These are phyloP conservation scores for Isatis tinctoria DNA, from an alignment of 345 rosid species.

Conservation along the genomic window DNA sequence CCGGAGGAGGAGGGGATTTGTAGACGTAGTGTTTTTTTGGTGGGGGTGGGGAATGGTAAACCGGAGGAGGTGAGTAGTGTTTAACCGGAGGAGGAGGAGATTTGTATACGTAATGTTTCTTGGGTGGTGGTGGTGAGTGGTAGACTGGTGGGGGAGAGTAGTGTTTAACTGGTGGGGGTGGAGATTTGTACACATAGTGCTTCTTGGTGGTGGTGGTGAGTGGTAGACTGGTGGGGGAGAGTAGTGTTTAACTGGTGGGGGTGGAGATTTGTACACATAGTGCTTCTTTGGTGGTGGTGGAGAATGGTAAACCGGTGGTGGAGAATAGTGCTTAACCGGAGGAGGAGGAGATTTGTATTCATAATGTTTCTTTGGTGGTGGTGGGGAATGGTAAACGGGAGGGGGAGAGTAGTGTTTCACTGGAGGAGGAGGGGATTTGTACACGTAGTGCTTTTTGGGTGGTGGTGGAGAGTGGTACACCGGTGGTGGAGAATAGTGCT, in stretches of 20 bases:
- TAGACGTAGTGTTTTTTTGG: constrained; percentile 4
- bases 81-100: constrained; percentile 27
- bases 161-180: constrained; percentile 12
- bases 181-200: constrained; percentile 9
- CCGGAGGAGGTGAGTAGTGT: constrained; percentile 16
- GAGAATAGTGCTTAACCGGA: constrained; percentile 18
- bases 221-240: constrained; percentile 18
- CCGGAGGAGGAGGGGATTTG: constrained; percentile 21
- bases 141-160: constrained; percentile 20
- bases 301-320: constrained; percentile 15
- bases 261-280: constrained; percentile 19
- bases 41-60: constrained; percentile 23
- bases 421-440: constrained; percentile 32
- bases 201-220: constrained; percentile 18
- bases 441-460: constrained; percentile 24
- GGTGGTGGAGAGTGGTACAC: constrained; percentile 32
- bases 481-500: constrained; percentile 19
- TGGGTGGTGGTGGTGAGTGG: constrained; percentile 11
- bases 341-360: constrained; percentile 30
- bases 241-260: constrained; percentile 15
- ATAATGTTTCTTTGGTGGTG: constrained; percentile 25
- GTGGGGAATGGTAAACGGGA: constrained; percentile 26
- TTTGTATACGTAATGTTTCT: neutral
- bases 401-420: constrained; percentile 15
- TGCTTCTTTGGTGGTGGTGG: constrained; percentile 32